Conservation (phyloP, 169 alveolate genomes). For the Cardiosporidium cionae region DNA sequence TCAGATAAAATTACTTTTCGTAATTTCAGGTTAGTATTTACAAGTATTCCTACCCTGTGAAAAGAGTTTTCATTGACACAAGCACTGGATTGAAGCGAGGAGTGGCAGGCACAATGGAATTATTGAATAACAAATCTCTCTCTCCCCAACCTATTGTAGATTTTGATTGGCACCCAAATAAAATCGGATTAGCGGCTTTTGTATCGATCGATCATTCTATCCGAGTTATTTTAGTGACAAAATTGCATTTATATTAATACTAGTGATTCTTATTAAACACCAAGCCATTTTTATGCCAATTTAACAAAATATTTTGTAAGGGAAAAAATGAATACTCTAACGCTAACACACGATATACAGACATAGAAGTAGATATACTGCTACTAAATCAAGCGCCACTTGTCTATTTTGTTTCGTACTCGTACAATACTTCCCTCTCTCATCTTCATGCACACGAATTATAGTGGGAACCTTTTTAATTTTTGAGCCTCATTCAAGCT, state of each 20-base stretch:
- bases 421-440: too few species aligned
- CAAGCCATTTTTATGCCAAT: too few species aligned
- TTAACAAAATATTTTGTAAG: too few species aligned
- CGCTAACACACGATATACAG: too few species aligned
- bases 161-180: conserved; percentile 73
- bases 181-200: conserved; percentile 53
- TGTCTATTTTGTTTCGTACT: too few species aligned
- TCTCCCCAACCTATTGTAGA: conserved; percentile 83
- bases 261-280: too few species aligned
- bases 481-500: too few species aligned
- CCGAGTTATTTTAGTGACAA: conserved; percentile 55
- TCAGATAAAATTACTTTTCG: not conserved
- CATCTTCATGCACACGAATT: too few species aligned
- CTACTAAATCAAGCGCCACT: too few species aligned
- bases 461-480: too few species aligned
- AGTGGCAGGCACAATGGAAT: conserved; percentile 74
- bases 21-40: conserved; percentile 25
- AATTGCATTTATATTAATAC: conserved; percentile 18
- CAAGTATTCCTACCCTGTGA: conserved; percentile 69
- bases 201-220: conserved; percentile 82
- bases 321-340: too few species aligned
- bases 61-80: conserved; percentile 62
- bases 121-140: conserved; percentile 73
- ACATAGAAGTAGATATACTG: too few species aligned
- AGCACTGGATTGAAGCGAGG: conserved; percentile 61